Base-by-base conservation (phyloP, 2,329 filamentous ascomycete species). In the Nigrospora sphaerica region DNA sequence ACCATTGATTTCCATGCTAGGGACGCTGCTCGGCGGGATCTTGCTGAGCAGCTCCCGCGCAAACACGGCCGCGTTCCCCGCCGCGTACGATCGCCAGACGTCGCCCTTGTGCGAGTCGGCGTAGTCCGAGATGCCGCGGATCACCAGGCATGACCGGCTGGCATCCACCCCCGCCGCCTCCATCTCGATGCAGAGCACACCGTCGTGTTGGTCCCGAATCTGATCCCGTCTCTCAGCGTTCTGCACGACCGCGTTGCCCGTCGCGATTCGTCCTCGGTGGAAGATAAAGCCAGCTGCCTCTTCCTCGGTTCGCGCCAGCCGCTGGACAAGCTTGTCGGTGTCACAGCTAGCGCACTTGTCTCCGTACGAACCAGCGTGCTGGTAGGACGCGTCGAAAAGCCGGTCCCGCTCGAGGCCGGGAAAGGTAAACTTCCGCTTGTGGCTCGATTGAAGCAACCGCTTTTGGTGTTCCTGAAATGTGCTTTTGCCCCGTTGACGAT, bases 51-150 rank as follows among this genome's bases (percentile, higher is more conserved):
- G 40, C n/a, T n/a, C n/a, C n/a, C n/a, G n/a, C n/a, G n/a, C n/a
- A n/a, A n/a, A n/a, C n/a, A n/a, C n/a, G n/a, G 57, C 58, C 18
- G 57, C 57, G 14, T 45, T 41, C 48, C 52, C 49, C 2, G 57
- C 57, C 7, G 57, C 57, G 32, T 53, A 60, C 2, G 44, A 47
- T 23, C 58, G 57, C 57, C 57, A 61, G 3, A 17, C 11, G 3
- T 51, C 18, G 17, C 56, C 54, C 44, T 58, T 60, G 28, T 62
- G 57, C 6, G 54, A 44, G 34, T 65, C 61, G 1, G 55, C 42
- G 37, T 65, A 64, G 37, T 64, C 54, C 33, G 58, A 62, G 19
- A 65, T 60, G 1, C 62, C 61, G 2, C 60, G 57, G 28, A 65
- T 57, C 7, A 64, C 56, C 2, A 62, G 48, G 17, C 52, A 60